Evolutionary conservation across 176 grass and related monocot species (phyloP), one percentile per base, ranked within the genome.

Genomic region (Juncus effusus): DNA sequence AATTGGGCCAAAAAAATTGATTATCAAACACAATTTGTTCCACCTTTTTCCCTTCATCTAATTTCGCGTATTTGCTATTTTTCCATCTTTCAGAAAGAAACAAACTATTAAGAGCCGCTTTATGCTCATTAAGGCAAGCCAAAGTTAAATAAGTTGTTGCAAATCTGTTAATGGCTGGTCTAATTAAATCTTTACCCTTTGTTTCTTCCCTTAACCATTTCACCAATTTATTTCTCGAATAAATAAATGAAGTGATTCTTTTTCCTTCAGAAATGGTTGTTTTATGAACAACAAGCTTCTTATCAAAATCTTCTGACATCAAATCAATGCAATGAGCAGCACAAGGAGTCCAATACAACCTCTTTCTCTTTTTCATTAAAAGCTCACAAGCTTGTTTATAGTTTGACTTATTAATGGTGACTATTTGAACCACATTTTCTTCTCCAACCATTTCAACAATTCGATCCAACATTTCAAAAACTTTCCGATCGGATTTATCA

Each of bases 81-180:
- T 44, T 15, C n/a, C 9, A n/a, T 42, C 39, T 42, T 64, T 64
- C 47, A 10, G 40, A 64, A 8, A n/a, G 14, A 64, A 64, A 64
- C 37, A 64, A 19, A 16, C 7, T 14, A 15, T 64, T 64, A 7
- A 40, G 40, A 40, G 36, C 60, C 37, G 40, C 9, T 40, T 62
- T 5, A 13, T 3, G 14, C 47, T 44, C 47, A 4, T 10, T 15
- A 16, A 45, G 45, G 8, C 19, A 10, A 38, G 40, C 62, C 10
- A n/a, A 15, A 15, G 12, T 15, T 42, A 64, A 3, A 45, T 42
- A 47, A 2, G 7, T 16, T 16, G 40, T 64, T 15, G 40, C 62
- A 64, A 64, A 64, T 45, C 62, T 45, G 14, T 38, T 6, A 64
- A 64, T 16, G 39, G 8, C 13, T n/a, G 62, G 62, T 42, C 62